These are phyloP conservation scores for Ceratocystis colombiana DNA, from an alignment of 2,329 filamentous ascomycete species.

Conservation along the genomic window DNA sequence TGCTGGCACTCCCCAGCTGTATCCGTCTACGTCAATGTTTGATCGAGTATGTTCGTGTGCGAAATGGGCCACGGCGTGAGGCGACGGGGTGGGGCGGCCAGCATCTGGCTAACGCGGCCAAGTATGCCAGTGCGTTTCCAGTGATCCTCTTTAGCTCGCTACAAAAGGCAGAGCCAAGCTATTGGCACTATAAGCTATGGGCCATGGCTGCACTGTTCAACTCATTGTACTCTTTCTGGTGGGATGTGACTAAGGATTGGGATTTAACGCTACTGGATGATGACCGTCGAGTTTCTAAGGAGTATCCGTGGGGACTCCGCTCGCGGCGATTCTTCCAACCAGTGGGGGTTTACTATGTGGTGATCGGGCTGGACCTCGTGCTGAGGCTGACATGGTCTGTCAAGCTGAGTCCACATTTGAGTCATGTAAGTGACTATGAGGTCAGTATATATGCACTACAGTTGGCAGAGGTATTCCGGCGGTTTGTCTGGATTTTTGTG, in stretches of 20 bases:
- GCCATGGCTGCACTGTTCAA: constrained; percentile 67
- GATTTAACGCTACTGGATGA: constrained; percentile 72
- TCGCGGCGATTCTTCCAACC: constrained; percentile 62
- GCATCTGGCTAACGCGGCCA: constrained; percentile 85
- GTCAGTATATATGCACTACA: constrained; percentile 81
- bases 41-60: constrained; percentile 71
- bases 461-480: constrained; percentile 71
- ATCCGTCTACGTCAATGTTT: constrained; percentile 89
- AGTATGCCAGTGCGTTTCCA: constrained; percentile 90
- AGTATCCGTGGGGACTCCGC: constrained; percentile 69
- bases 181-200: constrained; percentile 49
- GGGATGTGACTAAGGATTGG: constrained; percentile 96
- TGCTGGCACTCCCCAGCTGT: constrained; percentile 70
- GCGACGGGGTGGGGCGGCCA: constrained; percentile 65
- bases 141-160: constrained; percentile 73
- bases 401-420: constrained; percentile 72
- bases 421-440: constrained; percentile 78
- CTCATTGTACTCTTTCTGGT: constrained; percentile 93
- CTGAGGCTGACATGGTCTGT: constrained; percentile 85
- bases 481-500: constrained; percentile 97
- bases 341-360: constrained; percentile 68
- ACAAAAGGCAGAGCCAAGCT: constrained; percentile 47
- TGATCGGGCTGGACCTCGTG: constrained; percentile 66
- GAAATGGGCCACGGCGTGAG: constrained; percentile 45
- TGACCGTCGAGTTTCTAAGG: constrained; percentile 45